A percentile compares a stretch with the other conserved stretches of the same genome.
These are phyloP conservation scores for Ceratocystis variospora DNA, from an alignment of 2,329 filamentous ascomycete genomes.

Conservation along the genomic window DNA sequence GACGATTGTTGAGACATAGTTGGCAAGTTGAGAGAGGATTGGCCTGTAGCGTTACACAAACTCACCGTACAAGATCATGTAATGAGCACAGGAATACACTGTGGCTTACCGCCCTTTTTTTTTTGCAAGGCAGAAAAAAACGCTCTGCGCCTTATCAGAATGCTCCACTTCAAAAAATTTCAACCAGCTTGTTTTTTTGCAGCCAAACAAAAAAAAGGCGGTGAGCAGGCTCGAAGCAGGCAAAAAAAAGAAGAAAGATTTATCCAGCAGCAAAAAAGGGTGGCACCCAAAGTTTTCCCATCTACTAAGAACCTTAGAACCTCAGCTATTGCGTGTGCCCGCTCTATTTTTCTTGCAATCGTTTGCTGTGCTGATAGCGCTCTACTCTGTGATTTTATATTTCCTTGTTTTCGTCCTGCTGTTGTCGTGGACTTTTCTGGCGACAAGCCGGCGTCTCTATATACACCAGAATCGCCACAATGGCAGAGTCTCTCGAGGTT, in stretches of 20 bases:
- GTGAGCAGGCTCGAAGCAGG: background rate
- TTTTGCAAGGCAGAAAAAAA: constrained; percentile 16
- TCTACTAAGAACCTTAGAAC: background rate
- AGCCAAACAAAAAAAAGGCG: constrained; percentile 21
- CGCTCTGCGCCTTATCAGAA: constrained; percentile 7
- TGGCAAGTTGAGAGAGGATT: too few species aligned
- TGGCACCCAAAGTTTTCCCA: background rate
- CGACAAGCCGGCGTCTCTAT: background rate
- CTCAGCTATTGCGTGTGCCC: background rate
- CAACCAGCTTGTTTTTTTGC: background rate
- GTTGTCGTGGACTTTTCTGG: background rate
- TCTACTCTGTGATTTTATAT: background rate
- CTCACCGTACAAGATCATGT: background rate
- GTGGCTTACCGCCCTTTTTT: background rate
- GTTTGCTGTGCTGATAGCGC: background rate
- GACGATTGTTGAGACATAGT: too few species aligned
- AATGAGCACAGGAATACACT: background rate
- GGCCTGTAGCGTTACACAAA: background rate
- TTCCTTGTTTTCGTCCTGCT: background rate
- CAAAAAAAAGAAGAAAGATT: background rate
- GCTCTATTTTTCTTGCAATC: background rate
- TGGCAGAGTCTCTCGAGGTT: constrained; percentile 25
- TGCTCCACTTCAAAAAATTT: constrained; percentile 19
- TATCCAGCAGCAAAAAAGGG: background rate
- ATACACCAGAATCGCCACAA: constrained; percentile 14